phyloP scores from a whole-genome alignment of 2,329 filamentous ascomycete genomes.

The Cercospora janseana region DNA sequence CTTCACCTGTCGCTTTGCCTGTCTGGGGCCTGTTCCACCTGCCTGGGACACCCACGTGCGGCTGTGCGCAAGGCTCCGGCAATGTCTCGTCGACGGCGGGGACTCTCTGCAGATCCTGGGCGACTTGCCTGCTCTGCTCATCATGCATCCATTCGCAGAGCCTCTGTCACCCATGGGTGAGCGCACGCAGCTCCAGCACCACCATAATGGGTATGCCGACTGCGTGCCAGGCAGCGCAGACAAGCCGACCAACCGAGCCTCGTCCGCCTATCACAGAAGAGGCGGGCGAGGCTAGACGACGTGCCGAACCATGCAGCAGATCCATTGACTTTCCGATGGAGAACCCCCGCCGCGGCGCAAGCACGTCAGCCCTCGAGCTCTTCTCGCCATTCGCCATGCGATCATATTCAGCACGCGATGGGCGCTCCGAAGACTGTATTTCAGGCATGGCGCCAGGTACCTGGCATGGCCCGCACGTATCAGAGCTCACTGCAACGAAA shows the following conservation, averaged over 20 bases:
- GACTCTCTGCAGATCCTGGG: too few species aligned
- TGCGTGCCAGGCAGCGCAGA: too few species aligned
- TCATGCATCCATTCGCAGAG: too few species aligned
- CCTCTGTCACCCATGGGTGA: too few species aligned
- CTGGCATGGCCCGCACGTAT: constrained; percentile 6
- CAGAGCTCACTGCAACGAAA: constrained; percentile 20
- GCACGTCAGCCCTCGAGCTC: constrained; percentile 9
- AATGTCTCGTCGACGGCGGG: too few species aligned
- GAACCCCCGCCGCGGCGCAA: constrained; percentile 1
- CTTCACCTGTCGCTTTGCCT: background rate
- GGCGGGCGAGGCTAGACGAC: background rate
- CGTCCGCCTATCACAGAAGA: constrained; percentile 1
- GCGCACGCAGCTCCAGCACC: too few species aligned
- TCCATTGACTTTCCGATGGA: background rate
- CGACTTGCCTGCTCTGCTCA: background rate
- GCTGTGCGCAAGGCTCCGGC: background rate
- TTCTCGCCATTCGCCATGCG: constrained; percentile 10
- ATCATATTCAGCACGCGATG: constrained; percentile 13
- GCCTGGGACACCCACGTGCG: background rate
- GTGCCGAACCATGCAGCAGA: background rate
- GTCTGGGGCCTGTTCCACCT: constrained; percentile 2
- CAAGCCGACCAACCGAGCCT: constrained; percentile 11
- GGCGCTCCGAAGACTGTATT: constrained; percentile 10
- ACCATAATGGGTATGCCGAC: too few species aligned
- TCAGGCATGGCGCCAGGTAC: constrained; percentile 10